Conservation (phyloP, 306 rosid genomes). For the Trichosanthes cucumerina region DNA sequence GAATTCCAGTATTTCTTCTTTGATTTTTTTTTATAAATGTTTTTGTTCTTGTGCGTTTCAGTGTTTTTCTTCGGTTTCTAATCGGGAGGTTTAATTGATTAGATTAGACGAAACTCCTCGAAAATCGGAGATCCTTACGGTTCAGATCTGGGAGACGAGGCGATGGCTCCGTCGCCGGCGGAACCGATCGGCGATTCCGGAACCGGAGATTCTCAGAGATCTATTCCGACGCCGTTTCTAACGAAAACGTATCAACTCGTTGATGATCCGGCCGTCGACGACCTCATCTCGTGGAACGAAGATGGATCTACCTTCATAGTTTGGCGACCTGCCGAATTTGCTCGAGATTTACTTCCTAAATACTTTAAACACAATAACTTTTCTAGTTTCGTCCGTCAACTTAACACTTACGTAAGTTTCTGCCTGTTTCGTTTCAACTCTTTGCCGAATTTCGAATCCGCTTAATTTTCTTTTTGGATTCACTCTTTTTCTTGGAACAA, state of each 20-base stretch:
- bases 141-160: slow-evolving; percentile 38
- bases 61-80: neutral
- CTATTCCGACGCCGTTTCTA: slow-evolving; percentile 84
- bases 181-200: slow-evolving; percentile 67
- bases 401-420: slow-evolving; percentile 69
- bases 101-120: neutral
- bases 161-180: slow-evolving; percentile 55
- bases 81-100: neutral
- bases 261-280: slow-evolving; percentile 70
- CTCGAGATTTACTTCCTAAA: slow-evolving; percentile 89
- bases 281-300: slow-evolving; percentile 84
- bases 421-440: neutral
- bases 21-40: neutral
- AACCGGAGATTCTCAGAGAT: slow-evolving; percentile 53
- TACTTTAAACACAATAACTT: slow-evolving; percentile 89
- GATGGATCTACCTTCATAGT: slow-evolving; percentile 79
- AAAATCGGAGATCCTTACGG: neutral
- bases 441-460: neutral
- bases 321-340: slow-evolving; percentile 93
- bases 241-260: slow-evolving; percentile 81
- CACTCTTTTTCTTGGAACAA: neutral
- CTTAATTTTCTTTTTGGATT: neutral
- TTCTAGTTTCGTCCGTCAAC: slow-evolving; percentile 97
- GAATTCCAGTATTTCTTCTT: neutral
- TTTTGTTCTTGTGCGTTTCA: neutral